Base-by-base conservation (phyloP, 441 rosid genomes). In the Erodium trifolium region DNA sequence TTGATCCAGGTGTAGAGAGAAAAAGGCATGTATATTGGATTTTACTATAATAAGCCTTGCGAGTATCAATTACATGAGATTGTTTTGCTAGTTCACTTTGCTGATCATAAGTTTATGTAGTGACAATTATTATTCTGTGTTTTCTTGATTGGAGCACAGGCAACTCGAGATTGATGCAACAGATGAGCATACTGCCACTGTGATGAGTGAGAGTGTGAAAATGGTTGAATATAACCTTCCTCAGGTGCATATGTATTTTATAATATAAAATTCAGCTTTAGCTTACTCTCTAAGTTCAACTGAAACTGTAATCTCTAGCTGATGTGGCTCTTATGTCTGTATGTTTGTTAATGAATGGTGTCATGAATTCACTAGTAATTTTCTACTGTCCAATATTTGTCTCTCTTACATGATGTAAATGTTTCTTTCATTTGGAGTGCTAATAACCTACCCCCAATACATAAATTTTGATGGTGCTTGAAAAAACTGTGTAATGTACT, bases 61-160 rank as follows among this genome's bases (percentile, higher is more conserved):
- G 6, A 37, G 43, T 37, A 6, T 13, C 5, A 47, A 55, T 59
- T 59, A 18, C 29, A 59, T 17, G 18, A 59, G 13, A 59, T 59
- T 4, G 12, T 59, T 59, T 59, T 59, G 63, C 27, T 57, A 57
- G 63, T 59, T 59, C 27, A 17, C 11, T 59, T 19, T 59, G 11
- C 31, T 59, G 31, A 9, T 59, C 13, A 6, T 23, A 17, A 18
- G 19, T 12, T 59, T 16, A 59, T 19, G 0, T 59, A 59, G 29
- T 59, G 63, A 19, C 31, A 59, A 9, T 59, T 59, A 17, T 59
- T 59, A 47, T 18, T 19, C 7, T 59, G 4, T 5, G 11, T 23
- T 59, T 59, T 59, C 63, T 17, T 59, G 63, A 8, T 19, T 59
- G 63, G 31, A 59, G 2, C 63, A 59, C 27, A 19, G 63, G 63